These are phyloP conservation scores for Keithomyces neogunnii DNA, from an alignment of 2,329 filamentous ascomycete species.

Conservation along the genomic window DNA sequence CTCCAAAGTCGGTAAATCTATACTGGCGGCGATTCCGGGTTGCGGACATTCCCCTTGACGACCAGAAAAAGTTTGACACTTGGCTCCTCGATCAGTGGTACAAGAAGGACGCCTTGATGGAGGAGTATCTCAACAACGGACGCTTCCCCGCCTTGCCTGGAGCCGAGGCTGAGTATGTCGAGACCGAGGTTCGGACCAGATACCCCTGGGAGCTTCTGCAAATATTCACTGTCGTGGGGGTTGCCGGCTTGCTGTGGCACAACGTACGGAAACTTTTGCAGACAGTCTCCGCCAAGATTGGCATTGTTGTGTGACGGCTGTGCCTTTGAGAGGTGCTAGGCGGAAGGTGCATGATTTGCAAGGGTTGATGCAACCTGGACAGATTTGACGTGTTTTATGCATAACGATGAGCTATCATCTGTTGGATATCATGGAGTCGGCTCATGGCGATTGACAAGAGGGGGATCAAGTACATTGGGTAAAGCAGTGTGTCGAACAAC, in stretches of 20 bases:
- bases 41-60: constrained; percentile 70
- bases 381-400: neutral
- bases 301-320: constrained; percentile 2
- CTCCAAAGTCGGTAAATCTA: constrained; percentile 93
- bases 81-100: constrained; percentile 86
- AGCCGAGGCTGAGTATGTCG: constrained; percentile 39
- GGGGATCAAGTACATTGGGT: neutral
- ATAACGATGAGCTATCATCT: too few relatives aligned
- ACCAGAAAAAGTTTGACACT: constrained; percentile 63
- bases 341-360: neutral
- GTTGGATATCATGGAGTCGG: too few relatives aligned
- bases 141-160: constrained; percentile 66
- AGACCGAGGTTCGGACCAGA: constrained; percentile 49
- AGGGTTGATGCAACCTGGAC: neutral
- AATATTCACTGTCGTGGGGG: constrained; percentile 42
- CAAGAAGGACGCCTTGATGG: constrained; percentile 84
- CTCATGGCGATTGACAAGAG: neutral
- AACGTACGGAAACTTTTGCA: constrained; percentile 23
- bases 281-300: constrained; percentile 12
- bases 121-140: constrained; percentile 69
- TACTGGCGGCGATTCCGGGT: constrained; percentile 86
- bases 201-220: constrained; percentile 47
- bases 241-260: constrained; percentile 32
- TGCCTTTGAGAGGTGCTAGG: neutral
- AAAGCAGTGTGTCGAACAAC: neutral